phyloP scores from a whole-genome alignment of 176 grass and related monocot species.

The Dactylis glomerata region DNA sequence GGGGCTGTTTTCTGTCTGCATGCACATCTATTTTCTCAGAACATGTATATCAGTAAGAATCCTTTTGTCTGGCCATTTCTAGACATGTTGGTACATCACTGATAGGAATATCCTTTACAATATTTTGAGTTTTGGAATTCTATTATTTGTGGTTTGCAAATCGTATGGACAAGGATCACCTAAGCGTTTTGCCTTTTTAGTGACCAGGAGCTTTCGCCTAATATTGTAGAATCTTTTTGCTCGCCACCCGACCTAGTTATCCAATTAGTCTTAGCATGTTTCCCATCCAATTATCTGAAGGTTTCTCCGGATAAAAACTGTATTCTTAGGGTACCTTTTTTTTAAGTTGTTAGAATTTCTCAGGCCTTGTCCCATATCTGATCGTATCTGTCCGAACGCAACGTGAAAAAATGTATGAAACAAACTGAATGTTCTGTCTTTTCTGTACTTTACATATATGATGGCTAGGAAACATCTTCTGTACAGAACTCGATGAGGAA shows the following conservation, averaged over 20 bases:
- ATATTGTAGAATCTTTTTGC: conserved; percentile 22
- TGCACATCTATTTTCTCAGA: conserved; percentile 7
- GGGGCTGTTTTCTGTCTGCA: not conserved
- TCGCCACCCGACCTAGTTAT: not conserved
- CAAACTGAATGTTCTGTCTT: conserved; percentile 17
- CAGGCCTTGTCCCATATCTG: conserved; percentile 12
- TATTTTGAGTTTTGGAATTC: conserved; percentile 7
- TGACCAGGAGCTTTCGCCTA: conserved; percentile 10
- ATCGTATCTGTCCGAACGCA: conserved; percentile 29
- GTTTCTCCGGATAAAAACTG: not conserved
- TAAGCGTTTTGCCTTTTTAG: not conserved
- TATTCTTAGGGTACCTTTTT: not conserved
- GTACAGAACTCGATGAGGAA: not conserved
- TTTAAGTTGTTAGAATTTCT: not conserved
- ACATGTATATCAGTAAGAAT: conserved; percentile 23
- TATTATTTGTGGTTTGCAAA: conserved; percentile 25
- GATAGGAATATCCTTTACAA: conserved; percentile 17
- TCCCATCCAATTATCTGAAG: not conserved
- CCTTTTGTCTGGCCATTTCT: conserved; percentile 26
- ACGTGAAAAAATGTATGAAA: not conserved
- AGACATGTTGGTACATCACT: conserved; percentile 16
- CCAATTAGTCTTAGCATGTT: conserved; percentile 15
- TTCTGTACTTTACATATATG: conserved; percentile 1
- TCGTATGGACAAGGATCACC: conserved; percentile 21
- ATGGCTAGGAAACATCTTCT: not conserved